A percentile compares a stretch with the other conserved stretches of the same genome.
phyloP scores from a whole-genome alignment of 2,329 filamentous ascomycete species.

The Leptographium flavum region DNA sequence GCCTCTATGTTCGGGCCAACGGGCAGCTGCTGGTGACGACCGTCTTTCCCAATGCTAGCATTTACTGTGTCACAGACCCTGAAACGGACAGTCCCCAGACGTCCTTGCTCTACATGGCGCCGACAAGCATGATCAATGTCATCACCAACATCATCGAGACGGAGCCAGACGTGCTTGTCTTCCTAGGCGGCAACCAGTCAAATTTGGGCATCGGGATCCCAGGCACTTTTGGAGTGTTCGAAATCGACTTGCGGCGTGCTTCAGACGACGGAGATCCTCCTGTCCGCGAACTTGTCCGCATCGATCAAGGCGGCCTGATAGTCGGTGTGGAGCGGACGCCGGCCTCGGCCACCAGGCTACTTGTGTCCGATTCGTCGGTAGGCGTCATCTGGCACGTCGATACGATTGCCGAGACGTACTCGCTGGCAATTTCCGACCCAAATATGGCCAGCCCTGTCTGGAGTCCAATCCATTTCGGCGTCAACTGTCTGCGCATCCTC shows the following conservation, averaged over 20 bases:
- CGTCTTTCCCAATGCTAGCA: neutral
- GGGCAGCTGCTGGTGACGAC: constrained; percentile 18
- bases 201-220: neutral
- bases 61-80: neutral
- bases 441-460: constrained; percentile 22
- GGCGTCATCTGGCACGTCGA: constrained; percentile 16
- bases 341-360: constrained; percentile 5
- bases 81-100: neutral
- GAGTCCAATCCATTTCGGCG: constrained; percentile 19
- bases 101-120: neutral
- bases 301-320: constrained; percentile 11
- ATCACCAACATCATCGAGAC: constrained; percentile 10
- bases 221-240: constrained; percentile 2
- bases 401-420: constrained; percentile 9
- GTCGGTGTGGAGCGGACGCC: constrained; percentile 12
- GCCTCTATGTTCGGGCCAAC: constrained; percentile 16
- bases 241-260: constrained; percentile 1
- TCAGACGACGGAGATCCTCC: neutral
- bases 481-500: constrained; percentile 25
- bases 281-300: constrained; percentile 7
- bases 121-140: neutral
- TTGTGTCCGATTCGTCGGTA: constrained; percentile 14
- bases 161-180: constrained; percentile 9
- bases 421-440: constrained; percentile 10
- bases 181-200: constrained; percentile 8